Conservation (phyloP, 2,329 filamentous ascomycete genomes). For the Botrytis sinoallii region DNA sequence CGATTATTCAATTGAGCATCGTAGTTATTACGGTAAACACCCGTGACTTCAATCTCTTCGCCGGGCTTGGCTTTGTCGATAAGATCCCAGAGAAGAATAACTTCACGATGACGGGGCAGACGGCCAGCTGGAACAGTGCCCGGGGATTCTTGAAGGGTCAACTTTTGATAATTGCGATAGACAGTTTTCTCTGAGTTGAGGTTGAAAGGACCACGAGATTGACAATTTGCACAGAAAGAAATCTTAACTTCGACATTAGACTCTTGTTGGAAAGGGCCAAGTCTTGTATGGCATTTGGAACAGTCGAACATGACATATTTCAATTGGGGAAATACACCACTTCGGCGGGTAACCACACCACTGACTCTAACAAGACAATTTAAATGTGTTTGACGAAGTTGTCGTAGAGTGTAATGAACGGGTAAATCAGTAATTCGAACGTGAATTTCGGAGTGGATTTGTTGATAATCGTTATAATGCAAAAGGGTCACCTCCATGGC, state of each 20-base stretch:
- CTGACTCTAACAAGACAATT: slow-evolving; percentile 94
- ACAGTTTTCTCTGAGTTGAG: slow-evolving; percentile 97
- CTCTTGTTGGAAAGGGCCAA: slow-evolving; percentile 96
- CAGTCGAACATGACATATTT: slow-evolving; percentile 99
- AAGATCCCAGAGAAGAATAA: slow-evolving; percentile 93
- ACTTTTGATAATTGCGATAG: slow-evolving; percentile 97
- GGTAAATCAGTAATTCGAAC: slow-evolving; percentile 95
- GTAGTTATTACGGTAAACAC: slow-evolving; percentile 97
- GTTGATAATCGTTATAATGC: slow-evolving; percentile 96
- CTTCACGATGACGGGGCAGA: slow-evolving; percentile 87
- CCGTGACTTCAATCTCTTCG: slow-evolving; percentile 95
- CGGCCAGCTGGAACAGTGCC: slow-evolving; percentile 95
- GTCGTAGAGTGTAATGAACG: slow-evolving; percentile 89
- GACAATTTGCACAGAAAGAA: slow-evolving; percentile 93
- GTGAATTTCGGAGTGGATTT: slow-evolving; percentile 96
- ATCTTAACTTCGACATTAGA: slow-evolving; percentile 96
- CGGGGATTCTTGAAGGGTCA: slow-evolving; percentile 94
- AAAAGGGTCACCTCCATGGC: slow-evolving; percentile 95
- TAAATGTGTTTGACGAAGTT: slow-evolving; percentile 90
- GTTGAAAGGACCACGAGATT: slow-evolving; percentile 90
- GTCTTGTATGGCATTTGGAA: slow-evolving; percentile 82
- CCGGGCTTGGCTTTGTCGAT: slow-evolving; percentile 97
- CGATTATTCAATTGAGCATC: slow-evolving; percentile 97
- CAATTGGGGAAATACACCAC: slow-evolving; percentile 93
- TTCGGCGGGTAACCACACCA: slow-evolving; percentile 90